A percentile compares a stretch with the other conserved stretches of the same genome.
Conservation (phyloP, 2,329 filamentous ascomycete species). For the Talaromyces funiculosus region DNA sequence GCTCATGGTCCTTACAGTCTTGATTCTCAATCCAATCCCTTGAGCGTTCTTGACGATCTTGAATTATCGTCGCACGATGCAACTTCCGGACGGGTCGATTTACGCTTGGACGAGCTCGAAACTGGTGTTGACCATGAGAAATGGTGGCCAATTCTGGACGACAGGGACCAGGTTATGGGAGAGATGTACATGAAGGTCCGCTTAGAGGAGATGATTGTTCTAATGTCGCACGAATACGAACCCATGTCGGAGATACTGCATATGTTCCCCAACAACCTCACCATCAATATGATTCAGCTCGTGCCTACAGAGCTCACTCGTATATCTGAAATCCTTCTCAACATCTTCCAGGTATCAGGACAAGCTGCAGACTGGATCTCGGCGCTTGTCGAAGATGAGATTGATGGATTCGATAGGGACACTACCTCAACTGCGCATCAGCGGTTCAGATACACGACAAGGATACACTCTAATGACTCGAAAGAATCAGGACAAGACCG, state of each 20-base stretch:
- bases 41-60: conserved; percentile 40
- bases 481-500: conserved; percentile 51
- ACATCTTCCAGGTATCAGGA: conserved; percentile 92
- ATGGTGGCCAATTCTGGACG: conserved; percentile 79
- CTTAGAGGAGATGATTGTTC: conserved; percentile 82
- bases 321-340: conserved; percentile 80
- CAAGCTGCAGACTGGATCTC: conserved; percentile 84
- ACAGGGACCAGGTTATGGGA: conserved; percentile 68
- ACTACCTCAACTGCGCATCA: conserved; percentile 53
- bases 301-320: conserved; percentile 71
- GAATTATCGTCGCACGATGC: conserved; percentile 45
- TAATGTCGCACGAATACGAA: conserved; percentile 80
- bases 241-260: conserved; percentile 77
- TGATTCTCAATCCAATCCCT: conserved; percentile 35
- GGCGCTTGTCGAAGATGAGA: conserved; percentile 90
- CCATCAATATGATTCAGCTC: conserved; percentile 73
- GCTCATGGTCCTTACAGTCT: conserved; percentile 41
- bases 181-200: conserved; percentile 78
- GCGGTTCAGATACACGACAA: conserved; percentile 56
- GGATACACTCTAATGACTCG: conserved; percentile 57
- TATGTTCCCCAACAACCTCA: conserved; percentile 75
- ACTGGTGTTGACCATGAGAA: conserved; percentile 73
- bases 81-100: conserved; percentile 60
- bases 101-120: conserved; percentile 73
- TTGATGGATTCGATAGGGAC: conserved; percentile 85